Percentiles rank a stretch among this genome's conserved stretches.
Conservation (phyloP, 768 basidiomycete genomes). For the Lentinula boryana region DNA sequence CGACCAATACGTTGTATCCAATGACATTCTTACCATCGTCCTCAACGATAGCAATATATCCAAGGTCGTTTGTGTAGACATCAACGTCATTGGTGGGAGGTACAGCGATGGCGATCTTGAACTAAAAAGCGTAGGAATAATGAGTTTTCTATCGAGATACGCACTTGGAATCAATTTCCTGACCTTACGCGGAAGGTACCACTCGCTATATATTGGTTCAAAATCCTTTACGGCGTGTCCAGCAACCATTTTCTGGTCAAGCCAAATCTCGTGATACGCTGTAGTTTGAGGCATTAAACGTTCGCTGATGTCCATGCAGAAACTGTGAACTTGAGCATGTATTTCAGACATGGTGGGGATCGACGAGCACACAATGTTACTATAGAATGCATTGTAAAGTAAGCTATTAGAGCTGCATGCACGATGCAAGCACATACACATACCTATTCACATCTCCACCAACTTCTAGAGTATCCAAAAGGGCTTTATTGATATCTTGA, state of each 20-base stretch:
- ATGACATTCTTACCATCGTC: conserved; percentile 56
- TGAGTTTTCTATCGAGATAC: not conserved
- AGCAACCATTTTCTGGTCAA: conserved; percentile 94
- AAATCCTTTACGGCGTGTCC: conserved; percentile 92
- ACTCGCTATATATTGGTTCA: conserved; percentile 96
- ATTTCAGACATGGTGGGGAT: conserved; percentile 84
- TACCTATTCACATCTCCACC: conserved; percentile 97
- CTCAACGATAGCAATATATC: conserved; percentile 90
- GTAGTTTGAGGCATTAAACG: conserved; percentile 85
- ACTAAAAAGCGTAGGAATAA: conserved; percentile 29
- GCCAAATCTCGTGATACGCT: conserved; percentile 98
- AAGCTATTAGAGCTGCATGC: not conserved
- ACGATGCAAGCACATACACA: conserved; percentile 29
- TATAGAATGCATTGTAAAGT: conserved; percentile 18
- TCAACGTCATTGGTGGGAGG: conserved; percentile 97
- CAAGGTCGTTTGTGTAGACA: conserved; percentile 91
- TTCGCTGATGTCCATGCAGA: conserved; percentile 77
- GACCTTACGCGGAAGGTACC: conserved; percentile 86
- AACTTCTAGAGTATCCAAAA: conserved; percentile 94
- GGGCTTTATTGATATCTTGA: conserved; percentile 85
- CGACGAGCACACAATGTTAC: conserved; percentile 87
- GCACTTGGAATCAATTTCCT: not conserved
- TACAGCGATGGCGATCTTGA: conserved; percentile 95
- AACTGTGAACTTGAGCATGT: conserved; percentile 77
- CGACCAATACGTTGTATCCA: conserved; percentile 92